Evolutionary conservation across 805 yeast species (phyloP), one percentile per base, ranked within the genome.

Genomic region (Zygosaccharomyces bailii): DNA sequence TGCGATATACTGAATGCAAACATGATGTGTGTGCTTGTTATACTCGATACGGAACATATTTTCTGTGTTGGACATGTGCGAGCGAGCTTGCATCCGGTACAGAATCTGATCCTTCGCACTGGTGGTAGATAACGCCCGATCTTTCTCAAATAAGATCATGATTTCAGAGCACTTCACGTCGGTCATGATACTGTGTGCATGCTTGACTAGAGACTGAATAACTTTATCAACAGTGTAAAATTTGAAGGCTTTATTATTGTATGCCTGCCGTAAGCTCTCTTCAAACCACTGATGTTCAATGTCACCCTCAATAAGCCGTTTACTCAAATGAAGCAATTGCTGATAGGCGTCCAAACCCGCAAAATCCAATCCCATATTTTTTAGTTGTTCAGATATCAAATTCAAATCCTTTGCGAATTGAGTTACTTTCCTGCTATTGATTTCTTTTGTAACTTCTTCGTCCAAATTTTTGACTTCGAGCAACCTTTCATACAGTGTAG

Each of bases 231-330:
- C 76, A 1, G 98, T 91, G 69, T 89, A 91, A 45, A 93, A 68
- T 63, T 88, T 88, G 71, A 86, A 93, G 0, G 98, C 99, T 50
- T 82, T 84, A 68, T 91, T 93, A 59, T 93, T 79, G 70, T 86
- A 93, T 0, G 95, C 96, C 71, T 91, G 97, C 51, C 99, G 86
- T 47, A 93, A 68, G 13, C 96, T 78, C 66, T 93, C 99, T 69
- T 93, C 99, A 64, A 86, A 95, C 84, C 89, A 82, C 65, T 84
- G 93, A 51, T 87, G 95, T 59, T 93, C 99, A 39, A 93, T 68
- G 29, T 88, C 93, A 21, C 96, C 96, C 53, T 87, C 93, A 52
- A 93, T 84, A 41, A 88, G 71, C 51, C 80, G 78, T 52, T 80
- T 87, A 46, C 95, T 79, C 44, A 93, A 72, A 2, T 70, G 72